A percentile compares a stretch with the other conserved stretches of the same genome.
Evolutionary conservation across 495 filamentous ascomycete species (phyloP).

Genomic region (Bacidia gigantensis): DNA sequence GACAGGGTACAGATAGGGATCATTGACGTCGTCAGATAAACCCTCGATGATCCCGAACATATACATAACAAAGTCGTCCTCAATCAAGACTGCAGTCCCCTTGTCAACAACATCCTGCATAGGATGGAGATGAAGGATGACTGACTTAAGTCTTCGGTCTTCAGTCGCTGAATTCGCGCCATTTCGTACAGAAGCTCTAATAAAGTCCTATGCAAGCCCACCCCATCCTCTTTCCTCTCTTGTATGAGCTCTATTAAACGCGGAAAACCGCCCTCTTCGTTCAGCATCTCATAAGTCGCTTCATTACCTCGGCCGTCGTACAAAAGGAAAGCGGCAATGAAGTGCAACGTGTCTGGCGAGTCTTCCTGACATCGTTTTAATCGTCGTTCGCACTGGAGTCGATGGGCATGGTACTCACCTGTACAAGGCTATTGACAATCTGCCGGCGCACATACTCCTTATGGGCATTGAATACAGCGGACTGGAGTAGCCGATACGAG

Average conservation of each 20-base stretch:
- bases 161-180: slow-evolving; percentile 79
- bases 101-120: slow-evolving; percentile 10
- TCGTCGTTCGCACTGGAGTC: too few relatives aligned
- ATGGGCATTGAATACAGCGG: slow-evolving; percentile 57
- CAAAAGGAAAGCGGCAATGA: slow-evolving; percentile 76
- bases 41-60: slow-evolving; percentile 83
- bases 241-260: slow-evolving; percentile 73
- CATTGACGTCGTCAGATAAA: slow-evolving; percentile 74
- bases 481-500: slow-evolving; percentile 66
- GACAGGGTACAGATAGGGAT: slow-evolving; percentile 93
- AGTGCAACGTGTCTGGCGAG: slow-evolving; percentile 59
- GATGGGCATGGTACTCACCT: too few relatives aligned
- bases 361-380: slow-evolving; percentile 44
- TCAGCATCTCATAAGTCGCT: slow-evolving; percentile 70
- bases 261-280: slow-evolving; percentile 68
- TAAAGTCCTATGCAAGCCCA: slow-evolving; percentile 62
- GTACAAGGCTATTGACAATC: slow-evolving; percentile 80
- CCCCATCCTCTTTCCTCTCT: slow-evolving; percentile 44
- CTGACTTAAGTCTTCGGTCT: slow-evolving; percentile 61
- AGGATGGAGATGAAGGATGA: slow-evolving; percentile 1
- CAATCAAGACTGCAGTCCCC: slow-evolving; percentile 39
- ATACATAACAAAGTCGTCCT: slow-evolving; percentile 73
- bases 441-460: slow-evolving; percentile 82
- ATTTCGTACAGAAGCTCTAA: slow-evolving; percentile 93
- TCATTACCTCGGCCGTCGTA: slow-evolving; percentile 78